These are phyloP conservation scores for Taiozyma sp. DNA, from an alignment of 1,139 yeast species.

Conservation along the genomic window DNA sequence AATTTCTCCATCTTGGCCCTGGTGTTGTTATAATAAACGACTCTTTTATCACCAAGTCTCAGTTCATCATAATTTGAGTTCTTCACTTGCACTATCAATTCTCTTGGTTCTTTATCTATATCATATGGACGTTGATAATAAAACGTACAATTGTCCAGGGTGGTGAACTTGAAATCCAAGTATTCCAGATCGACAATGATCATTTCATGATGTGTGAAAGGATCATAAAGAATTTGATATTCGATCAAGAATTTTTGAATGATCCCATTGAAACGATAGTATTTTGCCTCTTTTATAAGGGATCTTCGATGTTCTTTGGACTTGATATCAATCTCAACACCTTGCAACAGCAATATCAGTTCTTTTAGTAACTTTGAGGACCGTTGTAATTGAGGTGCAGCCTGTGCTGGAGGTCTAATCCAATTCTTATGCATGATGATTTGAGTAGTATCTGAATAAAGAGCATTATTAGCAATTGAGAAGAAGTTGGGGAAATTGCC, in stretches of 20 bases:
- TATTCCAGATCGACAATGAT: conserved; percentile 51
- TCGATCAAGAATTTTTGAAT: conserved; percentile 62
- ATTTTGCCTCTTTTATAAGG: conserved; percentile 65
- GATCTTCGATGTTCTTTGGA: conserved; percentile 51
- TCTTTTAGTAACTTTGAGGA: conserved; percentile 59
- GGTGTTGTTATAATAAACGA: not conserved
- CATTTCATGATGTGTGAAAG: conserved; percentile 33
- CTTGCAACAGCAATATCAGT: conserved; percentile 51
- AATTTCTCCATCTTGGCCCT: not conserved
- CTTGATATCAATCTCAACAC: conserved; percentile 43
- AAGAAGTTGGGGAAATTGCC: conserved; percentile 82
- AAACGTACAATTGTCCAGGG: not conserved
- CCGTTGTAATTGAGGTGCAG: conserved; percentile 51
- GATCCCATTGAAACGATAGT: conserved; percentile 69
- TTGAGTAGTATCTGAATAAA: conserved; percentile 42
- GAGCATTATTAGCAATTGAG: conserved; percentile 51
- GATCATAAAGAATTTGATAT: conserved; percentile 46
- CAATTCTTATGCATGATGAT: conserved; percentile 32
- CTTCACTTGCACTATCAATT: conserved; percentile 3
- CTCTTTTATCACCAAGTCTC: not conserved
- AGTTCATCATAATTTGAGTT: not conserved
- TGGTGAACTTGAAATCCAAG: conserved; percentile 24
- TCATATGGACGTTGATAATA: conserved; percentile 3
- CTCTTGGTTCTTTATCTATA: conserved; percentile 1
- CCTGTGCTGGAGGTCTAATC: conserved; percentile 73